These are phyloP conservation scores for Ambrosia hybrid DNA, from an alignment of 140 eudicot genomes.

Conservation along the genomic window DNA sequence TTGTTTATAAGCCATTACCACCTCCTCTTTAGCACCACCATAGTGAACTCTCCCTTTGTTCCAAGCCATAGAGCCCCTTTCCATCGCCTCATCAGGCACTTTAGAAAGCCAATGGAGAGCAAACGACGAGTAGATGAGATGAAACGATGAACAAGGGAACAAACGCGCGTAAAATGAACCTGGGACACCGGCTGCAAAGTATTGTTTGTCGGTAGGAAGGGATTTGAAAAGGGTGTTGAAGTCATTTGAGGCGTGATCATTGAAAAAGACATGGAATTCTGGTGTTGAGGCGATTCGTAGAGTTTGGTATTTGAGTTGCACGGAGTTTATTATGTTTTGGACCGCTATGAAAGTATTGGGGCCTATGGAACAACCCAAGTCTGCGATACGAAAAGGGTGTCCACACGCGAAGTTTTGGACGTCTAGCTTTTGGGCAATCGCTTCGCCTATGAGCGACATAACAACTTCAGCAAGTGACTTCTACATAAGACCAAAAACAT, in stretches of 20 bases:
- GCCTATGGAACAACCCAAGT: conserved; percentile 12
- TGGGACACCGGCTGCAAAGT: conserved; percentile 45
- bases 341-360: conserved; percentile 39
- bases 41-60: conserved; percentile 47
- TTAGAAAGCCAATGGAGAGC: conserved; percentile 46
- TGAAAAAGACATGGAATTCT: too few relatives aligned
- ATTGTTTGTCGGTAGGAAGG: conserved; percentile 27
- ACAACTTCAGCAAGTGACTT: conserved; percentile 35
- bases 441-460: conserved; percentile 21
- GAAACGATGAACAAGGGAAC: conserved; percentile 37
- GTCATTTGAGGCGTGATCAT: too few relatives aligned
- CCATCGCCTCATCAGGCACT: conserved; percentile 33
- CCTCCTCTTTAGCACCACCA: conserved; percentile 31
- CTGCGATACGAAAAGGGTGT: conserved; percentile 25
- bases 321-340: conserved; percentile 33
- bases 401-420: not conserved
- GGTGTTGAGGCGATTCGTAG: too few relatives aligned
- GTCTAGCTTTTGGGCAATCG: conserved; percentile 31
- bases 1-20: conserved; percentile 31
- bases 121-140: conserved; percentile 30
- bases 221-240: not conserved
- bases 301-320: conserved; percentile 24
- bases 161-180: conserved; percentile 48
- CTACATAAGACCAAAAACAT: conserved; percentile 25
- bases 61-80: conserved; percentile 23